Evolutionary conservation across 371 early-diverging fungal species (phyloP).

Genomic region (Apophysomyces ossiformis): DNA sequence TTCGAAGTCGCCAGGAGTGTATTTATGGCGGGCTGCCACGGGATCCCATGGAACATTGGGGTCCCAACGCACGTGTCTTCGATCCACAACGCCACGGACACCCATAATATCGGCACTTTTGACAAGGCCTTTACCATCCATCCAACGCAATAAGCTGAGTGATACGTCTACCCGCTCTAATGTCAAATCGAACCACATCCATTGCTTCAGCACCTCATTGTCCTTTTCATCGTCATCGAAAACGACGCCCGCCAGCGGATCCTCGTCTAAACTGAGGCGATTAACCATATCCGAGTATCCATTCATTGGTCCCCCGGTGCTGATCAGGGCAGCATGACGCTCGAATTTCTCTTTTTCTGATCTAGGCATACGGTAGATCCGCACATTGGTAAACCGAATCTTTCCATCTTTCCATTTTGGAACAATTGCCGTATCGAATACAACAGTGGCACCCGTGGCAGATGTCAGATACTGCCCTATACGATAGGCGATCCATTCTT

Average conservation of each 20-base stretch:
- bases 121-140: constrained; percentile 91
- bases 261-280: constrained; percentile 20
- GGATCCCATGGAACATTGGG: constrained; percentile 68
- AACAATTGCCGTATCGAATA: constrained; percentile 89
- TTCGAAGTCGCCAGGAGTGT: constrained; percentile 86
- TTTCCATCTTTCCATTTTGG: constrained; percentile 94
- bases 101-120: constrained; percentile 85
- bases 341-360: constrained; percentile 49
- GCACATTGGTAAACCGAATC: constrained; percentile 87
- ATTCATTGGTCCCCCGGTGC: constrained; percentile 15
- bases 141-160: constrained; percentile 87
- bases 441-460: constrained; percentile 83
- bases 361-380: constrained; percentile 56
- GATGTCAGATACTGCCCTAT: constrained; percentile 82
- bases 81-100: constrained; percentile 89
- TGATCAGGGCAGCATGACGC: constrained; percentile 36
- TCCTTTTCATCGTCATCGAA: constrained; percentile 51
- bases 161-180: constrained; percentile 87
- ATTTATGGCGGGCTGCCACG: constrained; percentile 61
- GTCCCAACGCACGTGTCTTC: constrained; percentile 86
- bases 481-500: constrained; percentile 79
- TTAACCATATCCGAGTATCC: constrained; percentile 9
- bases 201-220: constrained; percentile 43
- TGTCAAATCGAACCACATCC: constrained; percentile 79
- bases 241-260: constrained; percentile 48